A percentile compares a stretch with the other conserved stretches of the same genome.
Conservation (phyloP, 2,329 filamentous ascomycete genomes). For the Fusarium dimerum region DNA sequence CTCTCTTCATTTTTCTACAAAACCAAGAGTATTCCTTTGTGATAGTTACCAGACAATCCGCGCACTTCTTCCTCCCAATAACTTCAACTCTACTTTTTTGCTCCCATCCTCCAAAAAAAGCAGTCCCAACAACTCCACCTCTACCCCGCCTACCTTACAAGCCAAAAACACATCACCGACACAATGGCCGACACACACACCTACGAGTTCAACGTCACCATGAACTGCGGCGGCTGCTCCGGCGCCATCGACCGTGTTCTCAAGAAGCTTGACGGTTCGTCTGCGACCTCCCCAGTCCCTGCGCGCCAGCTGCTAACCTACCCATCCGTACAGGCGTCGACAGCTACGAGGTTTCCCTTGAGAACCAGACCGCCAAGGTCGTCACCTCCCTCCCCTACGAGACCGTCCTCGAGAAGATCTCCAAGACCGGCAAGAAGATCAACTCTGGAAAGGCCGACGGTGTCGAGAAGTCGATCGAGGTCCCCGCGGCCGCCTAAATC, state of each 20-base stretch:
- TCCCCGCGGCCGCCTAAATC: slow-evolving; percentile 37
- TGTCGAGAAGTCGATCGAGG: slow-evolving; percentile 52
- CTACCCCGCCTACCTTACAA: too few species aligned
- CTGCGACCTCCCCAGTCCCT: not conserved
- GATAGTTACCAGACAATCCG: too few species aligned
- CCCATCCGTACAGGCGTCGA: slow-evolving; percentile 68
- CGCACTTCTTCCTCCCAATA: too few species aligned
- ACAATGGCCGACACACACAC: slow-evolving; percentile 76
- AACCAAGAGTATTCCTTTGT: too few species aligned
- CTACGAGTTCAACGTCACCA: slow-evolving; percentile 93
- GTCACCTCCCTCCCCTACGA: slow-evolving; percentile 74
- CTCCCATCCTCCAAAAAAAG: too few species aligned
- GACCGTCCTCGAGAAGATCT: slow-evolving; percentile 81
- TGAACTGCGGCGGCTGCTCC: slow-evolving; percentile 96
- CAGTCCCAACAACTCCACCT: too few species aligned
- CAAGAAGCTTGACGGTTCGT: slow-evolving; percentile 84
- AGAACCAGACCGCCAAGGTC: slow-evolving; percentile 80
- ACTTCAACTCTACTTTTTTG: too few species aligned
- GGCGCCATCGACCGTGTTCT: slow-evolving; percentile 90
- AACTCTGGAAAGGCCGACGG: slow-evolving; percentile 75
- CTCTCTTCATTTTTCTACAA: too few species aligned
- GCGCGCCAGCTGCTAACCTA: slow-evolving; percentile 9
- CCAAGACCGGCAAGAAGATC: slow-evolving; percentile 94
- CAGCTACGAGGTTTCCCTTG: slow-evolving; percentile 83
- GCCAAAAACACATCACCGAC: slow-evolving; percentile 9